A percentile compares a stretch with the other conserved stretches of the same genome.
Conservation (phyloP, 2,329 filamentous ascomycete species). For the Mollisia scopiformis region DNA sequence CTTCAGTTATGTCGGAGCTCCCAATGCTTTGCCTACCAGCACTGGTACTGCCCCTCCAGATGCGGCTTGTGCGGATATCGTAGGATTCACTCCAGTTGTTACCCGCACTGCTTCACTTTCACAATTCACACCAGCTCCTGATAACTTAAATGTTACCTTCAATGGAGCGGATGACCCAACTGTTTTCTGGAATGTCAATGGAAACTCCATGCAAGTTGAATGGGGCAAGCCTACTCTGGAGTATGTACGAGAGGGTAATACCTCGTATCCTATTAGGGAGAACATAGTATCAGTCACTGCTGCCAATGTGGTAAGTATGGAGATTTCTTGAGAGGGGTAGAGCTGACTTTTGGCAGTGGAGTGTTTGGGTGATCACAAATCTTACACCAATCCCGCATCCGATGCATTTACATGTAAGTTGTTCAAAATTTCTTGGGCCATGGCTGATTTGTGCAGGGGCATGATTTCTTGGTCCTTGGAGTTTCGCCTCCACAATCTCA, state of each 20-base stretch:
- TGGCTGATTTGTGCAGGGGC: constrained; percentile 38
- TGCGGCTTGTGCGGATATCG: constrained; percentile 2
- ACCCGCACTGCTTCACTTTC: background rate
- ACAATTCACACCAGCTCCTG: background rate
- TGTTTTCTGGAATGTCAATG: constrained; percentile 18
- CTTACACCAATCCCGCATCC: constrained; percentile 37
- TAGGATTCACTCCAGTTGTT: background rate
- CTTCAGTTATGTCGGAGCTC: constrained; percentile 15
- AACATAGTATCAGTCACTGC: constrained; percentile 20
- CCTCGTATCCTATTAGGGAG: constrained; percentile 12
- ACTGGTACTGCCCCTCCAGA: constrained; percentile 3
- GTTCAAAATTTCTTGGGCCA: background rate
- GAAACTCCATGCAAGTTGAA: constrained; percentile 38
- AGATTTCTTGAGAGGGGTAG: background rate
- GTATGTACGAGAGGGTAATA: constrained; percentile 34
- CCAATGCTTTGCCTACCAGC: constrained; percentile 4
- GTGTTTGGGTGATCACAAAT: constrained; percentile 20
- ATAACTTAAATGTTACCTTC: background rate
- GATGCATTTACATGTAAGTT: constrained; percentile 39
- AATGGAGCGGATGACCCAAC: background rate
- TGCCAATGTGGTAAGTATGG: constrained; percentile 10
- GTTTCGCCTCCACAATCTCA: constrained; percentile 20
- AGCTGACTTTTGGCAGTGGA: constrained; percentile 7
- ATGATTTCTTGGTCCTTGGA: constrained; percentile 45
- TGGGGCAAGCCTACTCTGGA: constrained; percentile 46